These are phyloP conservation scores for Colletotrichum sp. DNA, from an alignment of 2,329 filamentous ascomycete species.

Conservation along the genomic window DNA sequence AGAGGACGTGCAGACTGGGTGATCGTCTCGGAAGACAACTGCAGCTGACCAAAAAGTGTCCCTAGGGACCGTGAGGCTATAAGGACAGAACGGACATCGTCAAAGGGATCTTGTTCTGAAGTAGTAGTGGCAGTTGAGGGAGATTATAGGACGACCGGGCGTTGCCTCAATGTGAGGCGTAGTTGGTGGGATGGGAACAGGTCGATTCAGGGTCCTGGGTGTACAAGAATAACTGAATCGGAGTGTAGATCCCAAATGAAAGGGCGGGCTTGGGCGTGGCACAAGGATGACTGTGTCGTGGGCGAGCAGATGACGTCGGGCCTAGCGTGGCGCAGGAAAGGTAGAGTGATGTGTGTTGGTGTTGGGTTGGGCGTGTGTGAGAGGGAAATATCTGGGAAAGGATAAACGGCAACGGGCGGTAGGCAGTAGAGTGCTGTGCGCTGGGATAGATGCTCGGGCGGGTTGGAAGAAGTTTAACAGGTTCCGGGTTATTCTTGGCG, in stretches of 20 bases:
- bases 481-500: conserved; percentile 19
- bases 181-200: neutral
- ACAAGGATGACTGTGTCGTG: neutral
- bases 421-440: conserved; percentile 1
- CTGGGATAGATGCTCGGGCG: conserved; percentile 11
- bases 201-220: conserved; percentile 19
- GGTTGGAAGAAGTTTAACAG: conserved; percentile 18
- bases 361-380: neutral
- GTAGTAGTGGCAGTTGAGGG: conserved; percentile 5
- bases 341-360: neutral
- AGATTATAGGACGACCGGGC: conserved; percentile 23
- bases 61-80: conserved; percentile 51
- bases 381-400: neutral
- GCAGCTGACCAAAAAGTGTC: conserved; percentile 35
- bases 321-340: conserved; percentile 21
- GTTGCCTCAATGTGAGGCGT: conserved; percentile 18
- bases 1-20: conserved; percentile 7
- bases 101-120: conserved; percentile 1
- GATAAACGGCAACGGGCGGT: neutral
- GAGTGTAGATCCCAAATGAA: conserved; percentile 10
- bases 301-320: conserved; percentile 21
- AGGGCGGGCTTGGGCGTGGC: conserved; percentile 7
- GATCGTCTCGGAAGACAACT: conserved; percentile 17
- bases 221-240: conserved; percentile 18
- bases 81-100: conserved; percentile 34